Conservation (phyloP, 768 basidiomycete species). For the Tylopilus sp. region DNA sequence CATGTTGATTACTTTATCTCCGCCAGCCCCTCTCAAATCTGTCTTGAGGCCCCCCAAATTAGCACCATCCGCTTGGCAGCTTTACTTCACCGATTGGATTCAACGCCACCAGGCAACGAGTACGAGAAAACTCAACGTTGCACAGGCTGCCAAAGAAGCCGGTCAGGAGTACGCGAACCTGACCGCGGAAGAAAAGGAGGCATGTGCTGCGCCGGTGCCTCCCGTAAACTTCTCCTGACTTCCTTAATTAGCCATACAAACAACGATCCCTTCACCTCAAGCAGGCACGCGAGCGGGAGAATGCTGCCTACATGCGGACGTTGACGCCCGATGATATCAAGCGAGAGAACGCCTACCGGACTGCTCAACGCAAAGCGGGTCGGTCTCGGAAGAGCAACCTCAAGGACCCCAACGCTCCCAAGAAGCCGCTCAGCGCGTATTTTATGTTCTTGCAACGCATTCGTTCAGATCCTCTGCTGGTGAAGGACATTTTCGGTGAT, state of each 20-base stretch:
- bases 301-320: constrained; percentile 80
- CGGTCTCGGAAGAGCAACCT: constrained; percentile 92
- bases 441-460: constrained; percentile 95
- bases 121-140: constrained; percentile 87
- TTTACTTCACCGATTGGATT: constrained; percentile 96
- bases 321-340: constrained; percentile 93
- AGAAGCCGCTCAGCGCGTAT: constrained; percentile 92
- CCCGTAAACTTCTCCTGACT: constrained; percentile 20
- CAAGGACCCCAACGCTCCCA: constrained; percentile 95
- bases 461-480: constrained; percentile 71
- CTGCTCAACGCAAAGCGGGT: constrained; percentile 90
- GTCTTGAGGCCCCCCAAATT: constrained; percentile 83
- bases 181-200: constrained; percentile 80
- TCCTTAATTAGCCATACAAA: constrained; percentile 67
- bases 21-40: constrained; percentile 67
- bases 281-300: constrained; percentile 79
- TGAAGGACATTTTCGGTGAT: constrained; percentile 78
- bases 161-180: constrained; percentile 85
- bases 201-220: constrained; percentile 34
- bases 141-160: constrained; percentile 92
- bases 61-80: constrained; percentile 93
- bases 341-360: constrained; percentile 86
- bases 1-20: constrained; percentile 30
- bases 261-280: constrained; percentile 81
- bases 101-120: constrained; percentile 78